A percentile compares a stretch with the other conserved stretches of the same genome.
phyloP scores from a whole-genome alignment of 495 filamentous ascomycete species.

The Tetracladium marchalianum region DNA sequence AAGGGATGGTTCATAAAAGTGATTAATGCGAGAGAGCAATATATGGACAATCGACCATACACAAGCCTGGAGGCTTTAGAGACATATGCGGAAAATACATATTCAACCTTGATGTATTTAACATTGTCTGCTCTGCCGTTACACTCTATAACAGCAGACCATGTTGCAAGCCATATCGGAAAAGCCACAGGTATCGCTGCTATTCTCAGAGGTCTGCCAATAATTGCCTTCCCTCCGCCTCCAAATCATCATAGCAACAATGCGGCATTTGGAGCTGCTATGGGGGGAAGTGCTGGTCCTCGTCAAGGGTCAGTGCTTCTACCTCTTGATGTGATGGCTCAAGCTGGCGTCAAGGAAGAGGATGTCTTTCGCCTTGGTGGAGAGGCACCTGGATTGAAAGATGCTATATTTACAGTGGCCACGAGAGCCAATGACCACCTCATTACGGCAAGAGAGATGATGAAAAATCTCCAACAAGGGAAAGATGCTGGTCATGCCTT shows the following conservation, averaged over 20 bases:
- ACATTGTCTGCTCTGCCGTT: conserved; percentile 69
- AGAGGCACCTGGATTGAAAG: conserved; percentile 65
- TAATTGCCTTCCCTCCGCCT: conserved; percentile 71
- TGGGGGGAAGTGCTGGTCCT: conserved; percentile 20
- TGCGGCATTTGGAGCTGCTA: conserved; percentile 24
- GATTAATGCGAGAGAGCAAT: conserved; percentile 68
- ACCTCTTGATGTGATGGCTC: conserved; percentile 84
- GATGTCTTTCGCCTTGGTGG: conserved; percentile 76
- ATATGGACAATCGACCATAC: conserved; percentile 77
- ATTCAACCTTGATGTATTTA: conserved; percentile 86
- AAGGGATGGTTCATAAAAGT: conserved; percentile 75
- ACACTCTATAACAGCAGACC: conserved; percentile 75
- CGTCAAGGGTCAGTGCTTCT: conserved; percentile 62
- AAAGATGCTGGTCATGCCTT: conserved; percentile 71
- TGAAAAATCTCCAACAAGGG: conserved; percentile 64
- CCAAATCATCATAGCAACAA: conserved; percentile 41
- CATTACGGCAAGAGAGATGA: conserved; percentile 87
- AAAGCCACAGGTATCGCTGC: conserved; percentile 86
- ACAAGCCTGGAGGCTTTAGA: conserved; percentile 64
- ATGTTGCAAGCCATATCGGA: conserved; percentile 87
- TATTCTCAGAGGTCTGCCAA: conserved; percentile 69
- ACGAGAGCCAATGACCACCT: conserved; percentile 91
- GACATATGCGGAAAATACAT: conserved; percentile 85
- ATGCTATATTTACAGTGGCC: conserved; percentile 86
- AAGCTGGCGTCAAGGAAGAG: conserved; percentile 70